phyloP scores from a whole-genome alignment of 495 filamentous ascomycete genomes.

The Podospora sp. region DNA sequence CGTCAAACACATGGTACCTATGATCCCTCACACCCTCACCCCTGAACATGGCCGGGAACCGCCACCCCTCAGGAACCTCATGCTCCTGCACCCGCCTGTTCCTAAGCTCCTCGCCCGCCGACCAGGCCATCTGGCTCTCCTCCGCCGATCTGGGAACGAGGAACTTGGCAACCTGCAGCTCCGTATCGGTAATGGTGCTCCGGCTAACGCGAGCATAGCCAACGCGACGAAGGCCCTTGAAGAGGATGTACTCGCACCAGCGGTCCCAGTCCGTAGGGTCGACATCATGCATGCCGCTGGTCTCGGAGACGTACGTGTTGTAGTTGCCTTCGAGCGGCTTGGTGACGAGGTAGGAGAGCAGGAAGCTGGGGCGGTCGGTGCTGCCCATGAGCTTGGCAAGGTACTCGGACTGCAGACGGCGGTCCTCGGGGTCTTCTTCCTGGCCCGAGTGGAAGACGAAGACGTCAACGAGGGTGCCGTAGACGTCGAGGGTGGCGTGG shows the following conservation, averaged over 20 bases:
- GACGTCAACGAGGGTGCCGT: constrained; percentile 87
- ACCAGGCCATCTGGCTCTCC: constrained; percentile 53
- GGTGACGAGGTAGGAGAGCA: constrained; percentile 91
- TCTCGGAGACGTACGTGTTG: constrained; percentile 88
- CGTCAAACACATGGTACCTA: constrained; percentile 92
- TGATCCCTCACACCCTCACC: constrained; percentile 89
- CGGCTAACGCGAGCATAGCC: constrained; percentile 90
- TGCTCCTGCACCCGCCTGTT: constrained; percentile 57
- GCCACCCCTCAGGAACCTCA: constrained; percentile 71
- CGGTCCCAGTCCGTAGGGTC: constrained; percentile 93
- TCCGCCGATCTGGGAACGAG: constrained; percentile 72
- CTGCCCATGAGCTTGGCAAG: constrained; percentile 86
- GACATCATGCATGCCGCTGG: constrained; percentile 92
- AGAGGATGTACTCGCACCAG: constrained; percentile 99
- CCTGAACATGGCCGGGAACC: constrained; percentile 86
- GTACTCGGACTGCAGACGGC: constrained; percentile 84
- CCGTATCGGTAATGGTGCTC: constrained; percentile 93
- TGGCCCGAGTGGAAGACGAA: constrained; percentile 99
- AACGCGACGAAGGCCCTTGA: constrained; percentile 81
- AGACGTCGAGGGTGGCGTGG: constrained; percentile 89
- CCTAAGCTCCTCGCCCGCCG: constrained; percentile 32
- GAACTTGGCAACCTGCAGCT: constrained; percentile 97
- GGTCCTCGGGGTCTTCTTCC: constrained; percentile 95
- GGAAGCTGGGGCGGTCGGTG: constrained; percentile 75
- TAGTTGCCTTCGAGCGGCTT: constrained; percentile 92